Conservation (phyloP, 441 rosid genomes). For the Pelargonium fulgidum region DNA sequence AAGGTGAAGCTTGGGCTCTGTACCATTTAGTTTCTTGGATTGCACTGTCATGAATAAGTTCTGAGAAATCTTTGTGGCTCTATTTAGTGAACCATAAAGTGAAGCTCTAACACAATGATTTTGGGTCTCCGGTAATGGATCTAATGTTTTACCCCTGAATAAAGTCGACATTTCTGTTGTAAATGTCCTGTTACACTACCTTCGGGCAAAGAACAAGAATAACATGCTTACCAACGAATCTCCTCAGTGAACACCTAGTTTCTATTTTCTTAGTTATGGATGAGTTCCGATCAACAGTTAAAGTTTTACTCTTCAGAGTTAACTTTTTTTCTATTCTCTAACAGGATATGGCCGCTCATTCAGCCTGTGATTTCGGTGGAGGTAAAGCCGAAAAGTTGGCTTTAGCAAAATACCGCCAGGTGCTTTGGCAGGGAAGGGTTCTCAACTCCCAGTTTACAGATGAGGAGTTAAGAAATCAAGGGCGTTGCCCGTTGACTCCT, state of each 20-base stretch:
- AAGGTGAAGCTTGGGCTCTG: neutral
- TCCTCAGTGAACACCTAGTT: neutral
- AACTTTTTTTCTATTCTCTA: conserved; percentile 6
- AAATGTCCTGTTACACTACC: neutral
- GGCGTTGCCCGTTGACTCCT: conserved; percentile 67
- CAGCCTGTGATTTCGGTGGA: conserved; percentile 72
- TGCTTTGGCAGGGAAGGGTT: conserved; percentile 73
- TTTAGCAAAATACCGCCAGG: conserved; percentile 55
- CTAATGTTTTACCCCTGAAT: neutral
- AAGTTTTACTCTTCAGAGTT: neutral
- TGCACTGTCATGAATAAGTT: neutral
- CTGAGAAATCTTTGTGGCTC: neutral
- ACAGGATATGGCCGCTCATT: conserved; percentile 81
- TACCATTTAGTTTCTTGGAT: neutral
- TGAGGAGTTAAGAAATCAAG: conserved; percentile 54
- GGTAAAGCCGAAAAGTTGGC: conserved; percentile 65
- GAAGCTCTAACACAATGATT: conserved; percentile 6
- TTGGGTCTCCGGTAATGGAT: neutral
- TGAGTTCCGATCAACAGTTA: neutral
- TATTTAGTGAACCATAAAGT: neutral
- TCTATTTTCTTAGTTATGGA: neutral
- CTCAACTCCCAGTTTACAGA: conserved; percentile 56
- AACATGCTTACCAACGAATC: neutral
- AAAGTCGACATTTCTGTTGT: neutral
- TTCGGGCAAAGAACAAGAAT: neutral